phyloP scores from a whole-genome alignment of 768 basidiomycete species.

The Tricholomella constricta region DNA sequence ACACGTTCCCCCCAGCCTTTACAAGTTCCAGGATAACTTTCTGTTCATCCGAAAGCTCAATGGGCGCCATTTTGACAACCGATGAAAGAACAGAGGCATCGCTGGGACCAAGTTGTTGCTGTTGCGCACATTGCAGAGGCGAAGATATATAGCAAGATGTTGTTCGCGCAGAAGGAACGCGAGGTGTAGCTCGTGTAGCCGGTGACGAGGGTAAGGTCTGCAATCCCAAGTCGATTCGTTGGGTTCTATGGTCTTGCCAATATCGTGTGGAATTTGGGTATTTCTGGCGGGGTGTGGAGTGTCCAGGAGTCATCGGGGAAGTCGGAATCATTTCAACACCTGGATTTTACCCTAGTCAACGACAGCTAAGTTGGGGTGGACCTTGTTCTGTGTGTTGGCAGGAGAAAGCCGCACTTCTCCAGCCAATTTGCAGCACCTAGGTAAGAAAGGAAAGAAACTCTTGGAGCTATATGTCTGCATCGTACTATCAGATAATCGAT shows the following conservation, averaged over 20 bases:
- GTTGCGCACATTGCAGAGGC: neutral
- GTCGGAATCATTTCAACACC: conserved; percentile 1
- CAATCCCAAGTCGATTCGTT: conserved; percentile 8
- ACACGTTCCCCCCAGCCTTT: conserved; percentile 57
- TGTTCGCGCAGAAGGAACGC: neutral
- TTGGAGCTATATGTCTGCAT: conserved; percentile 13
- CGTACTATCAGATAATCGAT: conserved; percentile 2
- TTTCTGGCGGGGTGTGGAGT: neutral
- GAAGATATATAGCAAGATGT: neutral
- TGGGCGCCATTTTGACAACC: neutral
- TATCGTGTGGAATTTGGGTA: conserved; percentile 15
- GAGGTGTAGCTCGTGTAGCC: neutral
- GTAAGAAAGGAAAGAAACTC: conserved; percentile 16
- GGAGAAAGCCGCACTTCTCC: neutral
- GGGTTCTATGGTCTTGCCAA: conserved; percentile 15
- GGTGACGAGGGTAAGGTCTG: conserved; percentile 4
- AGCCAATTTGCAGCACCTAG: conserved; percentile 15
- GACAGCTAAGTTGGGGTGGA: neutral
- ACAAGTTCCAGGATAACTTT: conserved; percentile 44
- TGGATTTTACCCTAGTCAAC: neutral
- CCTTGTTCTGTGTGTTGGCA: conserved; percentile 1
- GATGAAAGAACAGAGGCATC: conserved; percentile 58
- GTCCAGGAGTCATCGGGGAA: neutral
- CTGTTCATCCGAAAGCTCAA: conserved; percentile 42
- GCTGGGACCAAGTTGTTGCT: conserved; percentile 50